Evolutionary conservation across 163 green algal genomes (phyloP), one percentile per base, ranked within the genome.

Genomic region (Volvox carteri): DNA sequence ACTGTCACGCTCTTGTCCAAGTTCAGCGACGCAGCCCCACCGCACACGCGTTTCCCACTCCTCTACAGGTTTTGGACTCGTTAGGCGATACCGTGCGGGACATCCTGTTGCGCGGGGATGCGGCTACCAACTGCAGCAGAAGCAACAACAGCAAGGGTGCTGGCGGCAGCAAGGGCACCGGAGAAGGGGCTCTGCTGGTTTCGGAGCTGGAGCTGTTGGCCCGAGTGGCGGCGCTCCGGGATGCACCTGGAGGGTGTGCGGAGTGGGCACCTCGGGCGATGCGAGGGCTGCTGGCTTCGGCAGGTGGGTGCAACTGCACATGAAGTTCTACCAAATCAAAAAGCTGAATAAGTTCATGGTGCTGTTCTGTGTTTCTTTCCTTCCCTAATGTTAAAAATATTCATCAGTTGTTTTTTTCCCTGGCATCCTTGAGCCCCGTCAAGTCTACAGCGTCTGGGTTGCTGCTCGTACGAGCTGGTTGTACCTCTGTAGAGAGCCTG

Each of bases 41-140:
- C 58, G 11, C 58, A n/a, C 19, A 23, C 58, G 14, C 19, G 19
- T 37, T 23, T 9, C 21, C 58, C 58, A 23, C 25, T 21, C 44
- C 25, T 33, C 37, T 79, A 2, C 84, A 92, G 80, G 76, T 76
- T 19, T 21, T 84, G 30, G 92, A 95, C 50, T 91, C 81, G 1
- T 58, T 94, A 12, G 89, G 90, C 1, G 85, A 94, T 65, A 92
- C 85, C 6, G 60, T 88, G 0, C 46, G 84, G 14, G 90, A 94
- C 79, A 85, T 93, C 33, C 83, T 90, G 23, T 60, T 93, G 70
- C 72, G 67, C 23, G 16, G 54, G 5, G 48, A 75, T 39, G 50
- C 81, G 2, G 41, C 25, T 1, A 60, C 1, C 0, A n/a, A 7
- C 28, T 33, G 58, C 78, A 52, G 75, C 52, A 33, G 75, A 11